Percentiles rank a stretch among this genome's conserved stretches.
phyloP scores from a whole-genome alignment of 2,329 filamentous ascomycete species.

The Diaporthe citriasiana region DNA sequence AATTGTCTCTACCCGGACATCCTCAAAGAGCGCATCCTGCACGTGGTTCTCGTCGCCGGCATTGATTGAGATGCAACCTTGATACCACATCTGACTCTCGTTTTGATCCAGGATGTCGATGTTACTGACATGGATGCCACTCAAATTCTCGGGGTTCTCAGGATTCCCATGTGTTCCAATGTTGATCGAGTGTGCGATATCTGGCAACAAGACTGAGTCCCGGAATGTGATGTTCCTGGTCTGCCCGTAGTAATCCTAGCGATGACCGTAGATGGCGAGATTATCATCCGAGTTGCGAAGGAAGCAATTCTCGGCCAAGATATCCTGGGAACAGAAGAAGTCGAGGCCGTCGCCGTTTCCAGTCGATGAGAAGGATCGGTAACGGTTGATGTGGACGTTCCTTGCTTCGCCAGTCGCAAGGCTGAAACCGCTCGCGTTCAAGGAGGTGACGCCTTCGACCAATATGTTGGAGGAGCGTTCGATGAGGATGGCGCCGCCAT shows the following conservation, averaged over 20 bases:
- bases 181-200: conserved; percentile 53
- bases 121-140: conserved; percentile 49
- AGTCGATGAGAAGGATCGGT: conserved; percentile 6
- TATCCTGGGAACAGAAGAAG: conserved; percentile 46
- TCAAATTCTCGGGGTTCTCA: conserved; percentile 50
- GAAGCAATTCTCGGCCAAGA: conserved; percentile 51
- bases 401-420: conserved; percentile 22
- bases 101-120: conserved; percentile 55
- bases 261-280: conserved; percentile 53
- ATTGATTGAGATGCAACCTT: conserved; percentile 54
- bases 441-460: conserved; percentile 16
- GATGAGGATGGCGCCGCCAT: conserved; percentile 28
- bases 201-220: conserved; percentile 50
- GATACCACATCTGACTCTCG: conserved; percentile 53
- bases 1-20: conserved; percentile 52
- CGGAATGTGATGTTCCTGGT: conserved; percentile 52
- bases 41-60: conserved; percentile 52
- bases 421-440: conserved; percentile 19
- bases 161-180: conserved; percentile 55
- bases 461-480: conserved; percentile 15
- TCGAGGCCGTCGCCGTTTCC: conserved; percentile 48
- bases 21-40: conserved; percentile 48
- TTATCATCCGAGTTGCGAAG: conserved; percentile 55
- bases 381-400: conserved; percentile 12
- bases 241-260: conserved; percentile 51